phyloP scores from a whole-genome alignment of 139 green algal species.

The Chlamydomonas asymmetrica region DNA sequence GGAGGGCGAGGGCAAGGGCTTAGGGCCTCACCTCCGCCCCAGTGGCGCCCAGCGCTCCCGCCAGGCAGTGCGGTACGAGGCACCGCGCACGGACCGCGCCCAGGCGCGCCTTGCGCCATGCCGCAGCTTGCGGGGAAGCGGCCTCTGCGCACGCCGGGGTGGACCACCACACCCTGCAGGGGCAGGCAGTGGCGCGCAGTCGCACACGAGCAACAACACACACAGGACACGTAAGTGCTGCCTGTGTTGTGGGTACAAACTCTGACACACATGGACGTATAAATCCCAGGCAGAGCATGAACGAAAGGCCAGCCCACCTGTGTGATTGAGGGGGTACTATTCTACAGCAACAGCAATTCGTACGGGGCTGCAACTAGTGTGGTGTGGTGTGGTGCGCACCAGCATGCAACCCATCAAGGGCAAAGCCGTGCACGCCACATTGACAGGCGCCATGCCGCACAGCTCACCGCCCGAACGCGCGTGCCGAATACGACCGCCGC shows the following conservation, averaged over 20 bases:
- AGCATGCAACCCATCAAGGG: not conserved
- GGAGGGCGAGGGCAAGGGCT: too few species aligned
- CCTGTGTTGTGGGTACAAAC: not conserved
- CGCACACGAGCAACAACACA: not conserved
- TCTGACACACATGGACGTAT: not conserved
- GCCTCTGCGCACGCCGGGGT: slow-evolving; percentile 34
- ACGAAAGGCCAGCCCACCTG: too few species aligned
- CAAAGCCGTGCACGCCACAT: slow-evolving; percentile 2
- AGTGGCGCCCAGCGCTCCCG: slow-evolving; percentile 15
- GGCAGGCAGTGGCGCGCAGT: not conserved
- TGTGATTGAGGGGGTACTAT: too few species aligned
- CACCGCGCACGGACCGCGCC: slow-evolving; percentile 34
- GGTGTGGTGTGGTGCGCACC: too few species aligned
- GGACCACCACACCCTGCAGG: slow-evolving; percentile 48
- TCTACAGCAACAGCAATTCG: not conserved
- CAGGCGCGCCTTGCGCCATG: slow-evolving; percentile 6
- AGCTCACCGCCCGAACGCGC: too few species aligned
- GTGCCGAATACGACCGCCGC: not conserved
- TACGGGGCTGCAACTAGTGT: not conserved
- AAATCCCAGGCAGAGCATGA: too few species aligned
- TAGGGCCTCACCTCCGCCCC: too few species aligned
- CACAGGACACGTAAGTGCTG: not conserved
- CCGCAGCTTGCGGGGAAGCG: not conserved
- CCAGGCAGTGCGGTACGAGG: slow-evolving; percentile 37
- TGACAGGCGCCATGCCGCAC: not conserved